phyloP scores from a whole-genome alignment of 164 flowering plant genomes.

The Vitis rupestris region DNA sequence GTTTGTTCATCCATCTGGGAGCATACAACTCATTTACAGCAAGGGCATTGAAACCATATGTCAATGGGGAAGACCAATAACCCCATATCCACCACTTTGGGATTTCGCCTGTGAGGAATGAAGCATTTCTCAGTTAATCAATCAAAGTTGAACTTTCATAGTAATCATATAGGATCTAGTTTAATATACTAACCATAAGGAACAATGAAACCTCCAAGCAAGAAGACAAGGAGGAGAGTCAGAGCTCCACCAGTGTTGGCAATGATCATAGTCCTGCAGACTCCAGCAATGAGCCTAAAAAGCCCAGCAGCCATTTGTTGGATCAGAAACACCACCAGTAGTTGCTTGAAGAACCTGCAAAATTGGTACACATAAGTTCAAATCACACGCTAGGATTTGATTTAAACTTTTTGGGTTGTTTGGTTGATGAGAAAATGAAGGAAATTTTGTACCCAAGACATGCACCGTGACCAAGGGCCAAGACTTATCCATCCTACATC shows the following conservation, averaged over 20 bases:
- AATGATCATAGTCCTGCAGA: constrained; percentile 63
- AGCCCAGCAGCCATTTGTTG: constrained; percentile 92
- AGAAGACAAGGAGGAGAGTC: constrained; percentile 51
- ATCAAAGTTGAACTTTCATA: not conserved
- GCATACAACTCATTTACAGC: constrained; percentile 77
- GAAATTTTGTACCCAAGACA: too few species aligned
- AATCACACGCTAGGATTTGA: not conserved
- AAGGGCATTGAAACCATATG: constrained; percentile 66
- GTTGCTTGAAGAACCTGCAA: constrained; percentile 84
- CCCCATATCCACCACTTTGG: constrained; percentile 93
- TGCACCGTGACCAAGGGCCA: too few species aligned
- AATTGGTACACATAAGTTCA: not conserved
- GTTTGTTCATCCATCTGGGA: constrained; percentile 80
- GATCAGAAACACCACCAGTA: constrained; percentile 53
- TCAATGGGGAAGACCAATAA: constrained; percentile 74
- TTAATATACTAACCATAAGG: constrained; percentile 53
- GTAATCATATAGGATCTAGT: not conserved
- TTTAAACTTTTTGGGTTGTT: not conserved
- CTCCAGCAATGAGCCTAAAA: constrained; percentile 68
- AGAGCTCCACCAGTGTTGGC: constrained; percentile 73
- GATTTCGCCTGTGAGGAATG: constrained; percentile 45
- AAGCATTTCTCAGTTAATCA: not conserved
- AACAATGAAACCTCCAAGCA: constrained; percentile 87
- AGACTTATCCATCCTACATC: too few species aligned
- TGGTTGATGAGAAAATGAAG: too few species aligned